phyloP scores from a whole-genome alignment of 2,329 filamentous ascomycete genomes.

The Bipolaris cookei region DNA sequence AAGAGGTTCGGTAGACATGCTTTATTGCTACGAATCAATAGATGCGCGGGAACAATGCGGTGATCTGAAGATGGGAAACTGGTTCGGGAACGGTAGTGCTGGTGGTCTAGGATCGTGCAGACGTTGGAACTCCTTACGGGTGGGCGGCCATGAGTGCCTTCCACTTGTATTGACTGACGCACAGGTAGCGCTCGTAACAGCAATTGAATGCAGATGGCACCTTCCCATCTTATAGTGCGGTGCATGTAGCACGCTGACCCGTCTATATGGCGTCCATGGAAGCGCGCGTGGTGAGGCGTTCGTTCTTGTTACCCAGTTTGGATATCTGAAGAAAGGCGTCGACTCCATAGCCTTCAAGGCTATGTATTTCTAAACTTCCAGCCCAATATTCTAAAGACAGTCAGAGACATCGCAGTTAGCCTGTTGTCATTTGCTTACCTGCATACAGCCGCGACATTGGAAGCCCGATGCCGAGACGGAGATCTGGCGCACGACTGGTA shows the following conservation, averaged over 20 bases:
- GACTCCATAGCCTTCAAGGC: slow-evolving; percentile 91
- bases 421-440: slow-evolving; percentile 22
- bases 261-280: slow-evolving; percentile 59
- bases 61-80: neutral
- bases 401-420: neutral
- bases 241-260: neutral
- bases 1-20: slow-evolving; percentile 4
- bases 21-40: slow-evolving; percentile 3
- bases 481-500: slow-evolving; percentile 80
- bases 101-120: neutral
- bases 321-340: slow-evolving; percentile 97
- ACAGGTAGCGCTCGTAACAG: neutral
- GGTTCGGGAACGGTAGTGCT: neutral
- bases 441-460: slow-evolving; percentile 94
- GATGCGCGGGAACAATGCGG: slow-evolving; percentile 17
- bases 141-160: neutral
- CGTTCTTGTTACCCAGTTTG: slow-evolving; percentile 96
- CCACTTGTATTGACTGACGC: neutral
- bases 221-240: neutral
- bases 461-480: slow-evolving; percentile 89
- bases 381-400: slow-evolving; percentile 81
- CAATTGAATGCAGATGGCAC: neutral
- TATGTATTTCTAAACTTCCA: slow-evolving; percentile 87
- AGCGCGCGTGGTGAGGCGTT: slow-evolving; percentile 73
- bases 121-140: neutral